Base-by-base conservation (phyloP, 345 rosid species). In the Brassica juncea region DNA sequence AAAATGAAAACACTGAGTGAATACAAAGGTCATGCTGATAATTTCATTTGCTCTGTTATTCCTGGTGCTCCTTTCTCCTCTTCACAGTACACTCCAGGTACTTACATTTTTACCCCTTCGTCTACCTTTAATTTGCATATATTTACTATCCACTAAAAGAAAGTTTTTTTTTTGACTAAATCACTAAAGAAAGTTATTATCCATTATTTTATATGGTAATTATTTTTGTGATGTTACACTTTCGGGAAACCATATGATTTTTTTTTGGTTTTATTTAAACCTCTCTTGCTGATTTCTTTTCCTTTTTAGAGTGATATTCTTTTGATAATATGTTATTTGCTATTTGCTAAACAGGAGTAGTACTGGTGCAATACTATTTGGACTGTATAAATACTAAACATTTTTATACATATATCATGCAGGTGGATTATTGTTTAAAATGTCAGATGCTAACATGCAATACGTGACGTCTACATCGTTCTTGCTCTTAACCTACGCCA, bases 21-120 rank as follows among this genome's bases (percentile, higher is more conserved):
- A 44, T 95, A 95, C 93, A 95, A 95, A 62, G 96, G 88, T 68
- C 99, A 90, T 71, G 98, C 99, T 35, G 99, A 95, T 83, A 93
- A 89, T 85, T 95, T 92, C 81, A 89, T 95, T 34, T 95, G 99
- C 83, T 92, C 98, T 7, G 85, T 95, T 30, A 85, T 95, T 25
- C 99, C 98, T 35, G 97, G 92, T 25, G 94, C 97, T 62, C 85
- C 93, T 64, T 89, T 75, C 83, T 93, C 96, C 77, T 91, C 97
- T 60, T 8, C 96, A 39, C 90, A 87, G 61, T 95, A 90, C 63
- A 93, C 99, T 6, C 99, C 94, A 79, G 99, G 97, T 92, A 54
- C 19, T 68, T 68, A 4, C 74, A 25, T 72, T 42, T 32, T 42
- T 30, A 57, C 68, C 73, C 68, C 70, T 61, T 58, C 28, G 2